These are phyloP conservation scores for Nitzschia sp. DNA, from an alignment of 108 stramenopile genomes.

Conservation along the genomic window DNA sequence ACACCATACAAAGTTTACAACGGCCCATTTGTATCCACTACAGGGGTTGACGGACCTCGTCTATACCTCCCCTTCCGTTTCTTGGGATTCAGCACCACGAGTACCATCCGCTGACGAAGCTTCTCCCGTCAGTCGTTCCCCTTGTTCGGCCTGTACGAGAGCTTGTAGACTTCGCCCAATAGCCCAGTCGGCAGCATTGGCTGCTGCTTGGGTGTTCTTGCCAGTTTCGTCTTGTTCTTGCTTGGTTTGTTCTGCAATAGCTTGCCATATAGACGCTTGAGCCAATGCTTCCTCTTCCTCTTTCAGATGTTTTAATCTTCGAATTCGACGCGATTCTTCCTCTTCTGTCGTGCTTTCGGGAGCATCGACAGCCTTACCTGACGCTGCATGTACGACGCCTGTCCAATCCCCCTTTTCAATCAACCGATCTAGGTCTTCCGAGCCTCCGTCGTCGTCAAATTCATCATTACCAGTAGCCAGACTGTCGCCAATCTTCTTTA, in stretches of 20 bases:
- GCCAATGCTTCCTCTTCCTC: constrained; percentile 84
- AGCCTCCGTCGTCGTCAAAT: constrained; percentile 27
- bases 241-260: constrained; percentile 79
- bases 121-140: constrained; percentile 8
- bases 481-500: constrained; percentile 30
- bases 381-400: constrained; percentile 73
- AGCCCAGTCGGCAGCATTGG: constrained; percentile 77
- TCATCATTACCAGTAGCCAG: constrained; percentile 16
- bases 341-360: not conserved
- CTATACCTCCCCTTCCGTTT: constrained; percentile 17
- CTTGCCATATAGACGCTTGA: constrained; percentile 79
- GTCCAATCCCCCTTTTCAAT: constrained; percentile 85
- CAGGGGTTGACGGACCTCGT: too few species aligned
- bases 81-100: not conserved
- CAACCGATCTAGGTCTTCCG: constrained; percentile 53
- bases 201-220: constrained; percentile 4
- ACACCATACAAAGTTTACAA: too few species aligned
- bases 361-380: not conserved
- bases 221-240: constrained; percentile 45
- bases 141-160: constrained; percentile 45
- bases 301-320: constrained; percentile 43
- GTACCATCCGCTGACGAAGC: not conserved
- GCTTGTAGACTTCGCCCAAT: constrained; percentile 69
- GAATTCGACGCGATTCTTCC: constrained; percentile 17
- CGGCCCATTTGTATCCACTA: too few species aligned